Evolutionary conservation across 768 basidiomycete genomes (phyloP), one percentile per base, ranked within the genome.

Genomic region (Polyporus arcularius): DNA sequence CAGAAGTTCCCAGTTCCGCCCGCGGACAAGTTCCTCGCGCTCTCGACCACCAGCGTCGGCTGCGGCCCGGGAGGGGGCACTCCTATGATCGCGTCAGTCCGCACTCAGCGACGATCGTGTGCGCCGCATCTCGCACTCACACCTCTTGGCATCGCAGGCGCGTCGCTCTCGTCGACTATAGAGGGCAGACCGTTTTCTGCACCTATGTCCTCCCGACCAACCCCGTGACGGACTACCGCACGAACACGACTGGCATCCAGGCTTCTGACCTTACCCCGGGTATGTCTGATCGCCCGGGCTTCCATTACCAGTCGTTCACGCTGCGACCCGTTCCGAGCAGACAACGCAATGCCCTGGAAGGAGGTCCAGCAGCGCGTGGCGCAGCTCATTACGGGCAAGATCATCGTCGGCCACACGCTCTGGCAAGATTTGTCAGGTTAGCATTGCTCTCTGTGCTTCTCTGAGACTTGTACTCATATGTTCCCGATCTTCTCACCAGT

Each of bases 391-490:
- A 82, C 84, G 69, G 87, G 83, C 55, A 90, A 89, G 71, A 78
- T 89, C 41, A 72, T 92, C 50, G 83, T 94, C 30, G 91, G 92
- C 18, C 88, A 94, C 72, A 78, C 83, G 69, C 77, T 92, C 15
- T 94, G 90, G 90, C 83, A 87, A 63, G 91, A 93, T 68, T 80
- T 92, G 32, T 88, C 89, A 51, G 90, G 90, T 89, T 72, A 53
- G 75, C 69, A 4, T n/a, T 38, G 43, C 39, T 30, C 45, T 32
- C 30, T 3, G 30, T 30, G 51, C 28, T 55, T 21, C 46, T 35
- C 12, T 28, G 11, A 40, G 7, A 28, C 26, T 43, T 41, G 50
- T 58, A 55, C 66, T 68, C 39, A 65, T 58, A 62, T 61, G 54
- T 64, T 63, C 32, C 35, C 38, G 10, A 52, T 39, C 39, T 39